Evolutionary conservation across 306 rosid genomes (phyloP), one percentile per base, ranked within the genome.

Genomic region (Sicyos edulis): DNA sequence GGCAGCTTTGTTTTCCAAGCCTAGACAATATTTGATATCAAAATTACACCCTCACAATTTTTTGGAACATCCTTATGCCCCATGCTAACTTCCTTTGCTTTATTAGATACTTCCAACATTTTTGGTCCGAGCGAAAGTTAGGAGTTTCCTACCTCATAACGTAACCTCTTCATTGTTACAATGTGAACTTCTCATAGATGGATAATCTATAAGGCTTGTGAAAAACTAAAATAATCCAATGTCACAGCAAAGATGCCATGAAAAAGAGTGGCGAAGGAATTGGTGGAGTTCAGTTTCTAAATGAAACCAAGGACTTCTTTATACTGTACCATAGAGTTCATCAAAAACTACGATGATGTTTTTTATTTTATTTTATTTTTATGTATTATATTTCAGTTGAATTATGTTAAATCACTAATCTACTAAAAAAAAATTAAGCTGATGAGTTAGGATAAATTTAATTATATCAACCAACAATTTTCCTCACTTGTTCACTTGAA

Each of bases 81-180:
- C 29, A 20, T 56, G 32, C 61, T 56, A 56, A 20, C 10, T 21
- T 10, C 64, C 64, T 58, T 12, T 58, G 42, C 34, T 57, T 57
- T 57, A 12, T 57, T 57, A 22, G 63, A 57, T 58, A 58, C 42
- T 58, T 13, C 64, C 63, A 24, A 58, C 64, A 22, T 58, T 24
- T 58, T 58, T 58, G 40, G 64, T 60, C 67, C 15, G 42, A 6
- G 47, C 45, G 6, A 60, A 21, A 10, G 13, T 15, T 15, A 59
- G 65, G n/a, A 26, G 44, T 26, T 60, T 60, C 67, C 66, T 60
- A 32, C 66, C 45, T 8, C 42, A 29, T 60, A 8, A 14, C 21
- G 6, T 60, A 32, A 20, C 2, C 47, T 60, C 47, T 60, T 44
- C 29, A 26, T 26, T 26, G 29, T 26, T 26, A 26, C 29, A 26